Evolutionary conservation across 2,329 filamentous ascomycete genomes (phyloP), one percentile per base, ranked within the genome.

Genomic region (Clathrospora elynae): DNA sequence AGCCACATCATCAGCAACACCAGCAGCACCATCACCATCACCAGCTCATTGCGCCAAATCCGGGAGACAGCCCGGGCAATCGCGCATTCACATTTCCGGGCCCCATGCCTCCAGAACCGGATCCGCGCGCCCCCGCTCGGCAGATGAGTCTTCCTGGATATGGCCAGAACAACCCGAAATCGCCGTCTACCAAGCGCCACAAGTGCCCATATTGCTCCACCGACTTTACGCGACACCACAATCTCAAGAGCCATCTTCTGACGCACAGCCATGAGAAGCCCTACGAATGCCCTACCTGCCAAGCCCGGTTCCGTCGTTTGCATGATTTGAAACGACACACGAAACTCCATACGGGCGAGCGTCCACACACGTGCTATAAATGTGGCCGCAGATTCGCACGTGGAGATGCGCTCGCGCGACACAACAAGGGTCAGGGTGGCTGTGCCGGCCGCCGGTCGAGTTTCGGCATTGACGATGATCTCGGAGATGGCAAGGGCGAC

Each of bases 241-340:
- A 99, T 63, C 81, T 97, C 18, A 99, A 97, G 74, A 96, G 90
- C 58, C 93, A 99, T 73, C 80, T 99, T 43, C 82, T 99, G 66
- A 97, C 93, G 0, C 93, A 97, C 71, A 96, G 91, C 62, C 92
- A 99, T 76, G 93, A 99, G 71, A 99, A 99, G 72, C 93, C 93
- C 0, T 99, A 93, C 65, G 83, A 93, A 18, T 99, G 93, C 67
- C 85, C 89, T 50, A 90, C 88, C n/a, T 99, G 93, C 68, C 83
- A 92, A 59, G 88, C 93, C 70, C 85, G 92, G 37, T 99, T 99
- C 71, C 83, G 93, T 41, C 84, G 93, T 52, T 78, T 97, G 36
- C 93, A 99, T 67, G 93, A 99, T 64, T 74, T 99, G 55, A 99
- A 99, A 75, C 84, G 93, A 26, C 93, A 99, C 68, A 90, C 87